A percentile compares a stretch with the other conserved stretches of the same genome.
These are phyloP conservation scores for Persicaria tinctoria DNA, from an alignment of 148 eudicot genomes.

Conservation along the genomic window DNA sequence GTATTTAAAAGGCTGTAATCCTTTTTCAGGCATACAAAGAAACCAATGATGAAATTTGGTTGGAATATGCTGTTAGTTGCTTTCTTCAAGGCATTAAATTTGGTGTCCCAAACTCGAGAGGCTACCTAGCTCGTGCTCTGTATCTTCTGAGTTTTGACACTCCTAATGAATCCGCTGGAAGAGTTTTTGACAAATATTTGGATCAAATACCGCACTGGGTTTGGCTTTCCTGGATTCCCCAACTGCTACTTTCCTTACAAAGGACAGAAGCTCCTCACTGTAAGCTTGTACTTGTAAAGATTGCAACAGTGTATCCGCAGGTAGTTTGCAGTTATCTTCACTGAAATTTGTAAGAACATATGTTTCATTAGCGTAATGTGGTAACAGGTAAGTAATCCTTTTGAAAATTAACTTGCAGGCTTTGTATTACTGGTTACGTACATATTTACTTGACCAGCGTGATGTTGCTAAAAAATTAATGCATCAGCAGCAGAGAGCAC, in stretches of 20 bases:
- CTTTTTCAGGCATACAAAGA: constrained; percentile 76
- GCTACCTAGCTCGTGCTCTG: constrained; percentile 90
- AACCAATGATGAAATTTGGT: constrained; percentile 86
- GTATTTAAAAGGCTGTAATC: not conserved
- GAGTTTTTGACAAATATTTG: constrained; percentile 85
- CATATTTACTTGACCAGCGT: constrained; percentile 94
- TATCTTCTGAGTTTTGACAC: constrained; percentile 98
- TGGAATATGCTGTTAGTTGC: constrained; percentile 96
- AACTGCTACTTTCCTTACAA: constrained; percentile 87
- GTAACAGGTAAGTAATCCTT: not conserved
- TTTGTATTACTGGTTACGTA: constrained; percentile 95
- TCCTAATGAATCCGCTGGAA: constrained; percentile 80
- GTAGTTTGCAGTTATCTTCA: constrained; percentile 23
- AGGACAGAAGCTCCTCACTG: constrained; percentile 90
- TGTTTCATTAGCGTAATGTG: not conserved
- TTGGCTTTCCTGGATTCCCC: constrained; percentile 99
- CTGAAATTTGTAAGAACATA: not conserved
- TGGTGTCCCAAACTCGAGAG: constrained; percentile 88
- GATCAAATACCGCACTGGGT: constrained; percentile 98
- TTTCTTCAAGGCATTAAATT: constrained; percentile 95
- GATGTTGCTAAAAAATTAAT: constrained; percentile 90
- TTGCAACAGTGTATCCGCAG: constrained; percentile 90
- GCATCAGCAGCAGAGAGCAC: constrained; percentile 92
- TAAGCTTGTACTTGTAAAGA: constrained; percentile 82
- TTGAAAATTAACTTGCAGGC: constrained; percentile 39